Conservation (phyloP, 805 yeast genomes). For the Cyberlindnera lachancei region DNA sequence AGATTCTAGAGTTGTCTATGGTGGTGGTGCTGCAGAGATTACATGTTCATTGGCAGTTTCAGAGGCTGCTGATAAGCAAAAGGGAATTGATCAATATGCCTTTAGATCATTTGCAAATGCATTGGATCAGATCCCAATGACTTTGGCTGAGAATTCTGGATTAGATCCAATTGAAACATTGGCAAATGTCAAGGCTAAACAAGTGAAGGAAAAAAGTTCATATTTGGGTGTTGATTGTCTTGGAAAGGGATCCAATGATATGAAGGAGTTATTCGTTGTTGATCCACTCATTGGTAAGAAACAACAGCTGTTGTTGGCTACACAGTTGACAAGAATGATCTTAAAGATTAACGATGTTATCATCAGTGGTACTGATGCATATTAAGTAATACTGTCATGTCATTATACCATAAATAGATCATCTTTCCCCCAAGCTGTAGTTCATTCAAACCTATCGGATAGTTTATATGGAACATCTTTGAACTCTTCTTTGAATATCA, state of each 20-base stretch:
- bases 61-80: conserved; percentile 85
- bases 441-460: neutral
- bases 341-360: conserved; percentile 95
- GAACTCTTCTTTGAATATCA: conserved; percentile 47
- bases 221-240: conserved; percentile 90
- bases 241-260: conserved; percentile 81
- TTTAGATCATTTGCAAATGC: conserved; percentile 93
- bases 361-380: conserved; percentile 77
- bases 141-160: conserved; percentile 96
- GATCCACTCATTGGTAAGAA: conserved; percentile 97
- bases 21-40: conserved; percentile 98
- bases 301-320: conserved; percentile 91
- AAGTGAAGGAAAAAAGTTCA: conserved; percentile 63
- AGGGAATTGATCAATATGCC: conserved; percentile 96
- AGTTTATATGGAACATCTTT: conserved; percentile 8
- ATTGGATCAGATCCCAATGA: conserved; percentile 85
- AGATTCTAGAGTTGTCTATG: conserved; percentile 94
- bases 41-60: conserved; percentile 87
- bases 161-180: conserved; percentile 88
- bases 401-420: neutral
- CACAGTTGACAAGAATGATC: conserved; percentile 97
- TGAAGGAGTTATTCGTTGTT: conserved; percentile 90
- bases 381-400: conserved; percentile 23
- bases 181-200: conserved; percentile 76
- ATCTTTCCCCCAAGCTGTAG: neutral